Conservation (phyloP, 2,329 filamentous ascomycete species). For the Apiospora marii region DNA sequence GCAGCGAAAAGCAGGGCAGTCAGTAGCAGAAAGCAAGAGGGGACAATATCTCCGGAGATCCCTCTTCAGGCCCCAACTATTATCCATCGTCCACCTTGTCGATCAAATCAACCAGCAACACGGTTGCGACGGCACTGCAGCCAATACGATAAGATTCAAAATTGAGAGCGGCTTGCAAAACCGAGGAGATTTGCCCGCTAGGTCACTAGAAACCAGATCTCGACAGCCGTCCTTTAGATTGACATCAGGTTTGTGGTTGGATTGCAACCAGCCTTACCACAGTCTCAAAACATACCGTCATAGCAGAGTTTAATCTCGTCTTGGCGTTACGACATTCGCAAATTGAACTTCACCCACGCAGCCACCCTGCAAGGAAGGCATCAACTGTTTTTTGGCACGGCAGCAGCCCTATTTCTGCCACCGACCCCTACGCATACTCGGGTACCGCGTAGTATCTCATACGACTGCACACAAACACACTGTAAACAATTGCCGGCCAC, state of each 20-base stretch:
- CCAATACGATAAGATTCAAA: not conserved
- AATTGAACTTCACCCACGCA: conserved; percentile 16
- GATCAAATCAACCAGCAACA: conserved; percentile 11
- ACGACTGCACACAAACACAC: not conserved
- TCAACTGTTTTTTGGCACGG: conserved; percentile 19
- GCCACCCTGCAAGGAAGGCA: conserved; percentile 10
- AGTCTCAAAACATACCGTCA: conserved; percentile 19
- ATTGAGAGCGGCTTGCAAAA: conserved; percentile 7
- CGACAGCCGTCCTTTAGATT: not conserved
- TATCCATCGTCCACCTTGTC: not conserved
- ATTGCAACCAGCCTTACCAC: conserved; percentile 16
- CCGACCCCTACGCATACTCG: not conserved
- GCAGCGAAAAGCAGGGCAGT: not conserved
- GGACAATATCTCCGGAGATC: not conserved
- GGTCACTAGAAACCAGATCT: conserved; percentile 4
- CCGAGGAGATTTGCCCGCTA: not conserved
- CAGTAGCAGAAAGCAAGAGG: not conserved
- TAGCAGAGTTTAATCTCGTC: conserved; percentile 16
- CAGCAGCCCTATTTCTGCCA: conserved; percentile 19
- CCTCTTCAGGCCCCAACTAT: not conserved
- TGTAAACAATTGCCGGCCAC: not conserved
- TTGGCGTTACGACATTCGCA: conserved; percentile 20
- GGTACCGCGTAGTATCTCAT: not conserved
- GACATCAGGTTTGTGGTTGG: conserved; percentile 8
- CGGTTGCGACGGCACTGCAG: not conserved